Conservation (phyloP, 305 asterid genomes). For the Plantago lanceolata region DNA sequence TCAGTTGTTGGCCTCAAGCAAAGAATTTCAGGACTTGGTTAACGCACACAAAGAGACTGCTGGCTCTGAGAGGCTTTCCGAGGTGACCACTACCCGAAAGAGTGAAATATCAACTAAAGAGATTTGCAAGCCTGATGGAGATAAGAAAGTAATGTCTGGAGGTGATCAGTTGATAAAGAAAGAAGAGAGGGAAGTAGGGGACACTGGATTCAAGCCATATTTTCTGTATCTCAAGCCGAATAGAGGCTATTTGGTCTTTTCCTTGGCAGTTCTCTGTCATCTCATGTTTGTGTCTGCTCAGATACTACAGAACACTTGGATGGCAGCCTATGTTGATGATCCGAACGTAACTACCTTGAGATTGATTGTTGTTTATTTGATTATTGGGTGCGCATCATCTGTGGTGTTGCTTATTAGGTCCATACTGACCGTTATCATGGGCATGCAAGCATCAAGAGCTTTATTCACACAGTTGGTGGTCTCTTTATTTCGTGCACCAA, state of each 20-base stretch:
- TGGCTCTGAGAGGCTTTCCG: constrained; percentile 61
- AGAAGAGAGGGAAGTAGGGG: constrained; percentile 87
- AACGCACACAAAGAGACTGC: constrained; percentile 85
- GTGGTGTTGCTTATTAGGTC: constrained; percentile 55
- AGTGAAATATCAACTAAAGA: constrained; percentile 41
- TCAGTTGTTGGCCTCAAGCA: constrained; percentile 54
- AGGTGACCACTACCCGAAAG: constrained; percentile 34
- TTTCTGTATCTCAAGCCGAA: constrained; percentile 61
- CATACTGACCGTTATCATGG: constrained; percentile 56
- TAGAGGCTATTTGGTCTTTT: constrained; percentile 58
- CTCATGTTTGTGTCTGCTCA: constrained; percentile 47
- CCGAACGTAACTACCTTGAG: constrained; percentile 46
- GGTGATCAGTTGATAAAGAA: constrained; percentile 79
- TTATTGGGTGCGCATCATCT: constrained; percentile 50
- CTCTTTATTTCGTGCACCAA: constrained; percentile 87
- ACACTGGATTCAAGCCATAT: constrained; percentile 79
- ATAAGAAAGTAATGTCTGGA: constrained; percentile 35
- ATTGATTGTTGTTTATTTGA: constrained; percentile 65
- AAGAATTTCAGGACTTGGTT: constrained; percentile 68
- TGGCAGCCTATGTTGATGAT: constrained; percentile 89
- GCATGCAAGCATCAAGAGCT: constrained; percentile 67
- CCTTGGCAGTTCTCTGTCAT: constrained; percentile 53
- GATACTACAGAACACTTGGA: constrained; percentile 78
- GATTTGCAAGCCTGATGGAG: constrained; percentile 40
- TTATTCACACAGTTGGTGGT: constrained; percentile 57